Evolutionary conservation across 1,284 basidiomycete species (phyloP).

Genomic region (Ustilago crameri): DNA sequence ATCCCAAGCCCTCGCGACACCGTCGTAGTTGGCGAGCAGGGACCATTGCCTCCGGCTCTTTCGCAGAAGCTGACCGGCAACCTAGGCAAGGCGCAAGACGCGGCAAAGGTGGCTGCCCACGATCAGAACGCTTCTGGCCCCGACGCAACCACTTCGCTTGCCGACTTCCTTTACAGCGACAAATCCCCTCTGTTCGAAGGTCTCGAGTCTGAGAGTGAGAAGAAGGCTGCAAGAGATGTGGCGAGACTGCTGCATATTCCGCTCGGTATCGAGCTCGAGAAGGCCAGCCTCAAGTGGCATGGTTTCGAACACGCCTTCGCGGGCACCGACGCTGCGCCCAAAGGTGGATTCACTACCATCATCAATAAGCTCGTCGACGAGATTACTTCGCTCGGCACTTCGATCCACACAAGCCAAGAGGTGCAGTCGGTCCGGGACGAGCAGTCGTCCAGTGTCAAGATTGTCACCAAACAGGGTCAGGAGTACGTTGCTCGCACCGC

Average conservation of each 20-base stretch:
- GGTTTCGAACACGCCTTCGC: constrained; percentile 69
- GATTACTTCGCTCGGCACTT: constrained; percentile 66
- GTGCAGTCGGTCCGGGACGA: constrained; percentile 40
- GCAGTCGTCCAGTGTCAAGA: constrained; percentile 33
- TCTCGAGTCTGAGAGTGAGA: constrained; percentile 75
- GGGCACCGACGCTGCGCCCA: constrained; percentile 71
- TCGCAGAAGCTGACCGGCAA: constrained; percentile 43
- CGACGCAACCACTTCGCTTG: constrained; percentile 56
- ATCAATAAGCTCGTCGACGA: constrained; percentile 69
- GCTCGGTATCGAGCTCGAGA: constrained; percentile 69
- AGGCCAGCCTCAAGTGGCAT: constrained; percentile 65
- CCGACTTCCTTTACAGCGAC: constrained; percentile 67
- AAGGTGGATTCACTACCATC: constrained; percentile 70
- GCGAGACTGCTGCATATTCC: constrained; percentile 71
- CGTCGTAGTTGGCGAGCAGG: constrained; percentile 48
- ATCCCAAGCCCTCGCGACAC: constrained; percentile 42
- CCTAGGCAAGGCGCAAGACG: constrained; percentile 43
- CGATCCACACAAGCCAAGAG: constrained; percentile 66
- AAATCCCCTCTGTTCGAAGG: constrained; percentile 58
- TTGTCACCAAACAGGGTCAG: constrained; percentile 42
- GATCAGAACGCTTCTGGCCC: constrained; percentile 50
- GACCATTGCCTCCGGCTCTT: constrained; percentile 27
- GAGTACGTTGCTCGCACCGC: constrained; percentile 53
- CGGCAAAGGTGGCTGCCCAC: constrained; percentile 32
- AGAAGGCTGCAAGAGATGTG: constrained; percentile 66